These are phyloP conservation scores for Venturiaceae sp. DNA, from an alignment of 2,329 filamentous ascomycete species.

Conservation along the genomic window DNA sequence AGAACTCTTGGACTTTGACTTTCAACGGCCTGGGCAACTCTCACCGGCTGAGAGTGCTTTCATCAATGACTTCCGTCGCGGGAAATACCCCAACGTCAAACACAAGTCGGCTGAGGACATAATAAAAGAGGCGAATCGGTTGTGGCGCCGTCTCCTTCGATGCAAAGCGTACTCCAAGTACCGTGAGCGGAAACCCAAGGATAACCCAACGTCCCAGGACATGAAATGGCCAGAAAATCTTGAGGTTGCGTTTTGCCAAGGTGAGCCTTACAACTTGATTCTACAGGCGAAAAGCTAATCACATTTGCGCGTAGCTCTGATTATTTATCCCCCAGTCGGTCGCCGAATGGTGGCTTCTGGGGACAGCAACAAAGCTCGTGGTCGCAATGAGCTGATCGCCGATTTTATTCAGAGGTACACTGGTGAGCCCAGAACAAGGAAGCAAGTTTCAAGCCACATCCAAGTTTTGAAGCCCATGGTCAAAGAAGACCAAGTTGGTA, in stretches of 20 bases:
- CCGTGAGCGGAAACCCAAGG: conserved; percentile 26
- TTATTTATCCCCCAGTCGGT: conserved; percentile 49
- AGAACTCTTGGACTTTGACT: conserved; percentile 16
- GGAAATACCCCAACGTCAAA: conserved; percentile 14
- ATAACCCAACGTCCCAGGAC: conserved; percentile 16
- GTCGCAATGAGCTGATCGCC: conserved; percentile 53
- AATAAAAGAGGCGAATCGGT: neutral
- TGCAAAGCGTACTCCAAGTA: conserved; percentile 31
- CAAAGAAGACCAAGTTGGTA: conserved; percentile 41
- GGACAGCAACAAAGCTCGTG: conserved; percentile 41
- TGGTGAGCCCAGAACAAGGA: conserved; percentile 41
- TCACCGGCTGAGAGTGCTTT: conserved; percentile 14
- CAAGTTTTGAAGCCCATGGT: conserved; percentile 51
- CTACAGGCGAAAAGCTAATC: neutral
- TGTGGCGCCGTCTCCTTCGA: neutral
- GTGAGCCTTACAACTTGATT: conserved; percentile 17
- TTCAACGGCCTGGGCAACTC: conserved; percentile 4
- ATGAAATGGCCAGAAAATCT: conserved; percentile 36
- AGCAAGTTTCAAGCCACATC: conserved; percentile 55
- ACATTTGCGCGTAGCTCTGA: conserved; percentile 25
- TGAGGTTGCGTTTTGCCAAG: conserved; percentile 38
- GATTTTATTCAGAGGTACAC: conserved; percentile 47
- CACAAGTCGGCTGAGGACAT: neutral
- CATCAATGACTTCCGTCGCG: conserved; percentile 17
- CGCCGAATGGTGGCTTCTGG: conserved; percentile 37